These are phyloP conservation scores for Candida hungchunana DNA, from an alignment of 805 yeast genomes.

Conservation along the genomic window DNA sequence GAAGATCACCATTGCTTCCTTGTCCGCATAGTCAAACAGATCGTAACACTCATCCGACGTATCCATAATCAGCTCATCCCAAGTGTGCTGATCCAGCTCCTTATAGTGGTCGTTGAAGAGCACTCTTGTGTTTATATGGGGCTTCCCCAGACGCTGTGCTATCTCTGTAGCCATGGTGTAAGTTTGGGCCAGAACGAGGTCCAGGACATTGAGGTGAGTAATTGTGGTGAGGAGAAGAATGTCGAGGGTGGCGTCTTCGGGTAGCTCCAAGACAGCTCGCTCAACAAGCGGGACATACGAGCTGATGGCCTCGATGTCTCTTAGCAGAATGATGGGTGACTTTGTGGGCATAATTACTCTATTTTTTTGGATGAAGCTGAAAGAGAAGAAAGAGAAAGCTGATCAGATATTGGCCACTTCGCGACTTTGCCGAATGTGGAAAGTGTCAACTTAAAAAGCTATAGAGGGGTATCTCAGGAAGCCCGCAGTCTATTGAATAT, in stretches of 20 bases:
- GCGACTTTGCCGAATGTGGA: too few species aligned
- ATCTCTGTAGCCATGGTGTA: conserved; percentile 20
- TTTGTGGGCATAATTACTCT: too few species aligned
- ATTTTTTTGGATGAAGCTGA: too few species aligned
- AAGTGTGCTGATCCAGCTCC: conserved; percentile 13
- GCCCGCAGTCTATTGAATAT: too few species aligned
- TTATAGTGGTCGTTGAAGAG: conserved; percentile 25
- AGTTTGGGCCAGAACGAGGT: conserved; percentile 19
- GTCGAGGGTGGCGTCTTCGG: conserved; percentile 19
- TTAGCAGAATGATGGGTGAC: conserved; percentile 20
- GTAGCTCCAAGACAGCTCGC: conserved; percentile 12
- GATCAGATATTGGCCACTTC: too few species aligned
- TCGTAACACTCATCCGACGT: conserved; percentile 13
- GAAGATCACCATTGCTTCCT: conserved; percentile 7
- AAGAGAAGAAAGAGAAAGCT: too few species aligned
- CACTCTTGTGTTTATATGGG: conserved; percentile 16
- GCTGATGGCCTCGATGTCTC: conserved; percentile 14
- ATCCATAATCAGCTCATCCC: conserved; percentile 21
- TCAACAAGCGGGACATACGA: conserved; percentile 21
- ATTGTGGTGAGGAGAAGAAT: conserved; percentile 17
- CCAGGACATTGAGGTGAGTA: conserved; percentile 19
- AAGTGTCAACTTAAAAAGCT: too few species aligned
- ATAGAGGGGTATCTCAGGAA: too few species aligned
- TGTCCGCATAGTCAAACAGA: conserved; percentile 10
- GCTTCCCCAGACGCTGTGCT: conserved; percentile 4